Evolutionary conservation across 306 rosid genomes (phyloP).

Genomic region (Geum urbanum): DNA sequence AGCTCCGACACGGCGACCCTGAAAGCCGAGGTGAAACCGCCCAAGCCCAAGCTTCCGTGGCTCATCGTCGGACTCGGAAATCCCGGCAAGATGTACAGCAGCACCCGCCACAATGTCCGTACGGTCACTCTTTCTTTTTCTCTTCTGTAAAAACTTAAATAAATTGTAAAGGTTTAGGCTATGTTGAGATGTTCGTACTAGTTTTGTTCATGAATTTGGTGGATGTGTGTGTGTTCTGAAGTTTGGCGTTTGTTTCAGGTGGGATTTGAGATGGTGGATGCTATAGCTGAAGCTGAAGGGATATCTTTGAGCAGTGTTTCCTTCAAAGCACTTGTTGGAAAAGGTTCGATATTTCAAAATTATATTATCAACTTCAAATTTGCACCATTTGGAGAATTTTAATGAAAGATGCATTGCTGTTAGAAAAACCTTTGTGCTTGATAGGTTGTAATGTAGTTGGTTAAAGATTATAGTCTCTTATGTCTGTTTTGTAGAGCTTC

Average conservation of each 20-base stretch:
- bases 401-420: too few species aligned
- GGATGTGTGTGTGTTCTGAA: too few species aligned
- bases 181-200: too few species aligned
- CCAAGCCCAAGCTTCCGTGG: conserved; percentile 59
- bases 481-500: background rate
- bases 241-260: conserved; percentile 42
- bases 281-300: conserved; percentile 88
- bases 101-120: conserved; percentile 72
- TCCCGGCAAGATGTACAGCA: conserved; percentile 58
- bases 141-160: background rate
- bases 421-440: background rate
- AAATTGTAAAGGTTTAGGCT: too few species aligned
- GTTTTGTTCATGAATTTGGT: too few species aligned
- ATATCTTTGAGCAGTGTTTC: conserved; percentile 62
- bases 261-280: conserved; percentile 92
- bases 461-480: background rate
- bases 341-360: conserved; percentile 36
- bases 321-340: conserved; percentile 77
- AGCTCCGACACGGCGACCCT: conserved; percentile 4
- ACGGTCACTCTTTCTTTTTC: background rate
- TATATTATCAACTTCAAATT: background rate
- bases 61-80: conserved; percentile 83
- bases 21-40: conserved; percentile 22
- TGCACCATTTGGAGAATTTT: too few species aligned
- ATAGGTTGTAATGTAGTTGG: background rate